Evolutionary conservation across 2,329 filamentous ascomycete species (phyloP), one percentile per base, ranked within the genome.

Genomic region (Seiridium cupressi): DNA sequence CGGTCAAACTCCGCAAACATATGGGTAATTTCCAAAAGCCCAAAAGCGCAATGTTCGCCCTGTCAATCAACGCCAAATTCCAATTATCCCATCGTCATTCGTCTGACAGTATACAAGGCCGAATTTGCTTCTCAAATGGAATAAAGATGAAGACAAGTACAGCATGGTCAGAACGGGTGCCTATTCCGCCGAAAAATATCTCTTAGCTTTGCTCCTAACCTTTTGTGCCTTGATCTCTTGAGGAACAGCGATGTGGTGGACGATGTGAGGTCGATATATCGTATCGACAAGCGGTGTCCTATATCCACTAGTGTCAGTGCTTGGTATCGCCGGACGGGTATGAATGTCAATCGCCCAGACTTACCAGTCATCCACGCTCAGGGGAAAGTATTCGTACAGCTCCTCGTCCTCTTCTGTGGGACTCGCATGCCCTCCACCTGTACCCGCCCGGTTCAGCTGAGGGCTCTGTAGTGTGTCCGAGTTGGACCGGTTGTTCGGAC

Each of bases 311-410:
- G 18, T 26, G 34, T 32, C 9, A 13, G 49, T 10, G 9, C 59
- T 26, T 35, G 18, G 32, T 3, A 44, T 53, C 34, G 56, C 59
- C 44, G 26, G 34, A 59, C 38, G 7, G 11, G 18, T 13, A 42
- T 42, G 1, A 8, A 42, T 42, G 38, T 13, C 38, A 42, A 7
- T 32, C 26, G 38, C 40, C 32, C 8, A 8, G 5, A 71, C 76
- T 69, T 73, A 85, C 90, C 90, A 97, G 70, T 97, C 93, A 72
- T 97, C 93, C 61, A 97, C 78, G 54, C 90, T 93, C 13, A 98
- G 81, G 0, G 93, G 93, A 65, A 98, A 97, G 72, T 98, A 97
- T 76, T 98, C 93, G 72, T 97, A 97, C 18, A 97, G 79, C 65
- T 93, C 79, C 74, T 97, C 93, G 1, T 89, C 89, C 66, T 89